phyloP scores from a whole-genome alignment of 805 yeast genomes.

The Sporopachydermia lactativora region DNA sequence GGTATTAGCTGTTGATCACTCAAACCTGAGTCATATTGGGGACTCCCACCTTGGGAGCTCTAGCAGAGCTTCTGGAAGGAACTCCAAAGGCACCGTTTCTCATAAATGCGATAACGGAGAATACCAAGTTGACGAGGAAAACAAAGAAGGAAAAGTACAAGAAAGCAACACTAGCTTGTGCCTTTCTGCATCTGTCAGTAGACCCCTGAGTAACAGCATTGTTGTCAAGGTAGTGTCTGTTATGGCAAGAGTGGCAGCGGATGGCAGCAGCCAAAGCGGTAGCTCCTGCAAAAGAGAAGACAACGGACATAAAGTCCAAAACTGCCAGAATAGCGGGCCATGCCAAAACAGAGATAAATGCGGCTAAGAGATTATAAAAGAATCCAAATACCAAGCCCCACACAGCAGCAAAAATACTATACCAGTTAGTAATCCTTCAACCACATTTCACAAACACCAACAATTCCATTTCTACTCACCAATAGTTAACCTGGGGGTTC shows the following conservation, averaged over 20 bases:
- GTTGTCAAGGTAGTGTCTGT: conserved; percentile 43
- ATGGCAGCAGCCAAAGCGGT: conserved; percentile 88
- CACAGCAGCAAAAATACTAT: conserved; percentile 63
- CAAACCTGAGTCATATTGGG: conserved; percentile 86
- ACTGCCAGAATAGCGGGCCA: conserved; percentile 70
- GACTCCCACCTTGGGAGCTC: conserved; percentile 62
- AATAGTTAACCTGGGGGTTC: conserved; percentile 76
- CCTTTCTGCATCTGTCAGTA: conserved; percentile 81
- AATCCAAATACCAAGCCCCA: conserved; percentile 74
- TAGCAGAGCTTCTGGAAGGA: conserved; percentile 29
- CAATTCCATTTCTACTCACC: conserved; percentile 15
- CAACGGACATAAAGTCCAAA: conserved; percentile 76
- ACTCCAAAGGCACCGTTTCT: conserved; percentile 45
- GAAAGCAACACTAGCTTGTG: conserved; percentile 76
- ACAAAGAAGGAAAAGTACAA: conserved; percentile 71
- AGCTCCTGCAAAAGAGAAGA: conserved; percentile 91
- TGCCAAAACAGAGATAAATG: conserved; percentile 64
- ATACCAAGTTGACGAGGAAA: conserved; percentile 48
- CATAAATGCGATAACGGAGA: conserved; percentile 36
- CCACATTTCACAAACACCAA: too few species aligned
- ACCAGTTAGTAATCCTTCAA: background rate
- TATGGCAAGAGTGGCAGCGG: conserved; percentile 74
- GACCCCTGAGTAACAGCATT: conserved; percentile 70
- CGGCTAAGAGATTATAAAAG: conserved; percentile 66
- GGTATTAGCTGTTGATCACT: too few species aligned